A percentile compares a stretch with the other conserved stretches of the same genome.
Conservation (phyloP, 1,284 basidiomycete genomes). For the Moesziomyces parantarcticus region DNA sequence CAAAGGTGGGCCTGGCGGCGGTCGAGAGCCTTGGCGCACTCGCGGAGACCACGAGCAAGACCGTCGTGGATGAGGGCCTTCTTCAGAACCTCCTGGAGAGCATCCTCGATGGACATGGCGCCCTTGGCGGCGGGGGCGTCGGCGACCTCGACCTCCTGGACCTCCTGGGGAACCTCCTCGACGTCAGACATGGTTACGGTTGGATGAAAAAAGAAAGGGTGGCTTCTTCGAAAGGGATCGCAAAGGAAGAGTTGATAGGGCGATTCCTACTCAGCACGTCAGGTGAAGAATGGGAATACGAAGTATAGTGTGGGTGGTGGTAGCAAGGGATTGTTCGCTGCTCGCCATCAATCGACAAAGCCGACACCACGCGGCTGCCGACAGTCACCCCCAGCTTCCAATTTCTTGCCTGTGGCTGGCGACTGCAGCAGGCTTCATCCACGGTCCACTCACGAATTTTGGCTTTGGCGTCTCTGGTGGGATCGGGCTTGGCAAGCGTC, state of each 20-base stretch:
- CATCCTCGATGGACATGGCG: slow-evolving; percentile 95
- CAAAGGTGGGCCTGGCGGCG: slow-evolving; percentile 98
- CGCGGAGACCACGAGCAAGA: slow-evolving; percentile 95
- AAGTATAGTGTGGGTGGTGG: slow-evolving; percentile 15
- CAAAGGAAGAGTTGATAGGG: slow-evolving; percentile 22
- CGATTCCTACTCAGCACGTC: slow-evolving; percentile 56
- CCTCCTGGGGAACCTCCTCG: slow-evolving; percentile 66
- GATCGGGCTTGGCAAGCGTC: no score
- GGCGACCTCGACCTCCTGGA: slow-evolving; percentile 76
- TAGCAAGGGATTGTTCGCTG: background rate
- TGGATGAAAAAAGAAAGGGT: slow-evolving; percentile 24
- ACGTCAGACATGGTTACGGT: slow-evolving; percentile 65
- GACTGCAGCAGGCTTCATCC: no score
- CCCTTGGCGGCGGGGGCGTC: slow-evolving; percentile 79
- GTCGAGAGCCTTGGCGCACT: slow-evolving; percentile 97
- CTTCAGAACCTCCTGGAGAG: slow-evolving; percentile 94
- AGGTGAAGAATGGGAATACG: slow-evolving; percentile 49
- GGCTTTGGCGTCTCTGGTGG: no score
- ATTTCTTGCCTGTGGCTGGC: background rate
- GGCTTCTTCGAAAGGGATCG: slow-evolving; percentile 67
- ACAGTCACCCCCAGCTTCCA: background rate
- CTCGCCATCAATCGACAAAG: no score
- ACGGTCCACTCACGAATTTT: no score
- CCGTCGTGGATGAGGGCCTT: slow-evolving; percentile 97
- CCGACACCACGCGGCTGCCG: no score